A percentile compares a stretch with the other conserved stretches of the same genome.
Evolutionary conservation across 2,329 filamentous ascomycete species (phyloP).

Genomic region (Cytospora leucostoma): DNA sequence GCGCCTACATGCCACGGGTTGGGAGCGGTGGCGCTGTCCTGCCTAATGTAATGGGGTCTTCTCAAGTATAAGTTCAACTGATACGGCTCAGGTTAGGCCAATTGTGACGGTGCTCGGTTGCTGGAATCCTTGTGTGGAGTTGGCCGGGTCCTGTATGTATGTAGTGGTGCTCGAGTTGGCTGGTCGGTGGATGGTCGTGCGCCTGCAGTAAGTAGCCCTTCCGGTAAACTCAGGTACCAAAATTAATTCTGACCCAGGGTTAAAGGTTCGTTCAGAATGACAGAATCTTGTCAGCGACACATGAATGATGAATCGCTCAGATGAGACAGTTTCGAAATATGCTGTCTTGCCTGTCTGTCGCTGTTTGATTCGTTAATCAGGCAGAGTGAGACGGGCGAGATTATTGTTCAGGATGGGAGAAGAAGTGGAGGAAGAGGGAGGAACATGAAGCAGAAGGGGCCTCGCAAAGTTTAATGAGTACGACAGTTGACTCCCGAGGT

Average conservation of each 20-base stretch:
- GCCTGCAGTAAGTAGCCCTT: constrained; percentile 22
- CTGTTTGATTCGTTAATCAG: neutral
- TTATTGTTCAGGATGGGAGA: neutral
- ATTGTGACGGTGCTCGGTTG: neutral
- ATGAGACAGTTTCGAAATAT: neutral
- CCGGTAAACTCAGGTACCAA: constrained; percentile 2
- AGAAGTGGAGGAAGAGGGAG: neutral
- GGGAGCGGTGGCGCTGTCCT: constrained; percentile 1
- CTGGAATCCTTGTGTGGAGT: constrained; percentile 8
- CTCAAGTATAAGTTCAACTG: neutral
- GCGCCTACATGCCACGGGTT: neutral
- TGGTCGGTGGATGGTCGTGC: constrained; percentile 16
- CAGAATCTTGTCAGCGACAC: neutral
- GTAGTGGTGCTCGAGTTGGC: neutral
- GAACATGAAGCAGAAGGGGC: neutral
- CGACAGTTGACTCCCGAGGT: too few relatives aligned
- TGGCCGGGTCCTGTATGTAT: neutral
- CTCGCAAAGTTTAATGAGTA: constrained; percentile 1
- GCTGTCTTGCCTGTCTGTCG: neutral
- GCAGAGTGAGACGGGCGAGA: constrained; percentile 2
- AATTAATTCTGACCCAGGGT: neutral
- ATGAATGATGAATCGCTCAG: neutral
- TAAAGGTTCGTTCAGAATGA: neutral
- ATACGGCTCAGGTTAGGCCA: neutral
- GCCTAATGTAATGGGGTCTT: neutral